Evolutionary conservation across 2,329 filamentous ascomycete genomes (phyloP).

Genomic region (Chrysoporthe puriensis): DNA sequence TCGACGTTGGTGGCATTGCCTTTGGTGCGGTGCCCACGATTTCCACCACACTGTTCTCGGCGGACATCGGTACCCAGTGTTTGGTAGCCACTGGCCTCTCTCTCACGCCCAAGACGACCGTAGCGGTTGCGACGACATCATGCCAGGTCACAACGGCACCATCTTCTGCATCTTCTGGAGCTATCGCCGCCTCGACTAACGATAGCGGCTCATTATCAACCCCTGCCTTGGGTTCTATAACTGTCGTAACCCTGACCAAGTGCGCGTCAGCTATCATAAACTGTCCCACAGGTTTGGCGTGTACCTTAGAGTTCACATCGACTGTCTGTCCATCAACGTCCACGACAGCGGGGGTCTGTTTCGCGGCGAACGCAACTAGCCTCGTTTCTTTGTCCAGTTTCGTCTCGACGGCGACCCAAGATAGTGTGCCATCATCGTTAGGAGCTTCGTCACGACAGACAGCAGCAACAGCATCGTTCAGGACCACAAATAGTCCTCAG

Average conservation of each 20-base stretch:
- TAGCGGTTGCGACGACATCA: not conserved
- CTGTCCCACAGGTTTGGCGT: conserved; percentile 17
- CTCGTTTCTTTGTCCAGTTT: not conserved
- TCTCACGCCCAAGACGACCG: not conserved
- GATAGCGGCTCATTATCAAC: not conserved
- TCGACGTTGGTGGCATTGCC: not conserved
- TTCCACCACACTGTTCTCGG: conserved; percentile 21
- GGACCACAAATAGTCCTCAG: not conserved
- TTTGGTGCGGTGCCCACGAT: conserved; percentile 18
- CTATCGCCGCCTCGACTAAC: not conserved
- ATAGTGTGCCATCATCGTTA: not conserved
- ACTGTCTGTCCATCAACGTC: conserved; percentile 10
- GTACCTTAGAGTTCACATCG: conserved; percentile 4
- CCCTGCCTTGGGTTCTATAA: not conserved
- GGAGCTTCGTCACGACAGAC: not conserved
- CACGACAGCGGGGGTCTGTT: not conserved
- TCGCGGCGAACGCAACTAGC: not conserved
- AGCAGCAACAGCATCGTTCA: not conserved
- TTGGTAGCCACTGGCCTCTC: conserved; percentile 5
- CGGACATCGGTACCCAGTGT: conserved; percentile 18
- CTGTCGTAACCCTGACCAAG: conserved; percentile 11
- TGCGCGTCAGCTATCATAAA: conserved; percentile 17
- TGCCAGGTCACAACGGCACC: not conserved
- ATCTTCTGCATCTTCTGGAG: not conserved
- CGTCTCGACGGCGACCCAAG: not conserved